A percentile compares a stretch with the other conserved stretches of the same genome.
Evolutionary conservation across 257 asterid genomes (phyloP).

Genomic region (Osmanthus fragrans): DNA sequence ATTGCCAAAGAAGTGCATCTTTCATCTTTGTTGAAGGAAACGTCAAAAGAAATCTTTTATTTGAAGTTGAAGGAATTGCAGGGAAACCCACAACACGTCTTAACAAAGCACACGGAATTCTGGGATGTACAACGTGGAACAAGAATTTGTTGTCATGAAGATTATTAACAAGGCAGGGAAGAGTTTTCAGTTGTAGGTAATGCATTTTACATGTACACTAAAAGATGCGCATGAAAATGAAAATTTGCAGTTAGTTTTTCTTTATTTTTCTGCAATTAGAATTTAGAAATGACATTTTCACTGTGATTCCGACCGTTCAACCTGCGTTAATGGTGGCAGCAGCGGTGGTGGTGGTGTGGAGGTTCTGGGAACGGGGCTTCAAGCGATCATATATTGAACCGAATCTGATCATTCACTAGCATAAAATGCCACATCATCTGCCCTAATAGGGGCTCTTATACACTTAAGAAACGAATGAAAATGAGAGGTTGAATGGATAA

Average conservation of each 20-base stretch:
- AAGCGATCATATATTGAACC: background rate
- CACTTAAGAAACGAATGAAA: conserved; percentile 16
- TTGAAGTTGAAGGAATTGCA: conserved; percentile 25
- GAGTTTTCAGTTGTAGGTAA: conserved; percentile 45
- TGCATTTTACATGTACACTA: conserved; percentile 25
- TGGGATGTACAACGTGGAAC: conserved; percentile 23
- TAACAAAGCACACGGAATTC: conserved; percentile 30
- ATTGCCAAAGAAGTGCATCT: conserved; percentile 3
- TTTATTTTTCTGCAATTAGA: background rate
- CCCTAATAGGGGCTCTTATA: conserved; percentile 35
- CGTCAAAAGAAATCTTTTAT: conserved; percentile 18
- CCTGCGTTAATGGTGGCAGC: background rate
- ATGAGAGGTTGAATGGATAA: background rate
- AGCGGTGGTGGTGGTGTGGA: too few species aligned
- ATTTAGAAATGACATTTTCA: background rate
- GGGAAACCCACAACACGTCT: background rate
- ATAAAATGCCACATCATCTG: conserved; percentile 1
- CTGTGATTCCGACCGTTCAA: conserved; percentile 35
- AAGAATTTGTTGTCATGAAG: conserved; percentile 1
- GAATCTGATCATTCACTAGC: background rate
- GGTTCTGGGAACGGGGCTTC: too few species aligned
- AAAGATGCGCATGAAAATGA: conserved; percentile 26
- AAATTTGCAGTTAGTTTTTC: background rate
- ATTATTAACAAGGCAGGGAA: conserved; percentile 38
- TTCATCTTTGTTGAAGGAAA: conserved; percentile 3